phyloP scores from a whole-genome alignment of 78 protist genomes.

The Dictyostelium capitatum region DNA sequence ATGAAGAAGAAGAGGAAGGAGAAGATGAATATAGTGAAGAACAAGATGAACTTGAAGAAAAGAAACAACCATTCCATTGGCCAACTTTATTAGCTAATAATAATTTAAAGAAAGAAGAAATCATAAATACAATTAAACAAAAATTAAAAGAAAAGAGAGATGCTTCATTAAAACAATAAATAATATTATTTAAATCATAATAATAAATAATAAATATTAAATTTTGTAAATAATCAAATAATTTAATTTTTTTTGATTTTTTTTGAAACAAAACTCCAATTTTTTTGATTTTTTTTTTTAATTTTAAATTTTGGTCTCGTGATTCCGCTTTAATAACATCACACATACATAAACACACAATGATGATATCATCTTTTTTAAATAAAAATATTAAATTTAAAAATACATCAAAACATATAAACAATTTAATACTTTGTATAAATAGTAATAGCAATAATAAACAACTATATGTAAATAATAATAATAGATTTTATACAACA shows the following conservation, averaged over 20 bases:
- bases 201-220: too few relatives aligned
- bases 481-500: background rate
- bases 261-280: too few relatives aligned
- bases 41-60: background rate
- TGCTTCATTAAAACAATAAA: background rate
- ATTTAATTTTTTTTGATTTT: background rate
- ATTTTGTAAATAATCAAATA: too few relatives aligned
- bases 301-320: too few relatives aligned
- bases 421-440: too few relatives aligned
- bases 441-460: background rate
- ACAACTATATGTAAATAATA: background rate
- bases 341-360: too few relatives aligned
- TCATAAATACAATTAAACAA: conserved; percentile 26
- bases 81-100: background rate
- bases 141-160: conserved; percentile 8
- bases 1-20: background rate
- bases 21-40: background rate
- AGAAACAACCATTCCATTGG: conserved; percentile 3
- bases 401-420: background rate
- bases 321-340: too few relatives aligned
- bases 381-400: too few relatives aligned
- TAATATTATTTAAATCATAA: background rate
- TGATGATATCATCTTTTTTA: background rate
- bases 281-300: conserved; percentile 5
- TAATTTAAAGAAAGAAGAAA: conserved; percentile 15